Base-by-base conservation (phyloP, 331 rosid species). In the Malus hybrid region DNA sequence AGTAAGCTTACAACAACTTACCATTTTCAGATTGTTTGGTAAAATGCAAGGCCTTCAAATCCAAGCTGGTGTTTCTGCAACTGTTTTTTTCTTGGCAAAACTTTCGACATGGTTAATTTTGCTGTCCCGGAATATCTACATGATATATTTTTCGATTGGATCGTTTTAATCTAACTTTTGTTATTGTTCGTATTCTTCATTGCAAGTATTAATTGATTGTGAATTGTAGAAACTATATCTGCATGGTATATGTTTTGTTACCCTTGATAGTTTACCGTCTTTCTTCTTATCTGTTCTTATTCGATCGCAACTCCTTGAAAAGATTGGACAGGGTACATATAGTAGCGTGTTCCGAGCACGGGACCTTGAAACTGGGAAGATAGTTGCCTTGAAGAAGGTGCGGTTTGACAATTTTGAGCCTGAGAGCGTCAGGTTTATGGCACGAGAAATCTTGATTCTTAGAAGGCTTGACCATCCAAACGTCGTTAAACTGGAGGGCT, bases 321-420 rank as follows among this genome's bases (percentile, higher is more conserved):
- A 94, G 99, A 90, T 94, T 80, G 99, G 99, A 24, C 24, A 24
- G 24, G 24, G 24, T 24, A 24, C 24, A 1, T 24, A 24, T 24
- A 24, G 24, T 24, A 94, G 92, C 60, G 99, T 94, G 39, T 94
- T 94, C 74, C 84, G 97, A 83, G 97, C 99, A 2, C 85, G 86
- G 18, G 97, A 92, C 71, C 86, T 84, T 7, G 97, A 90, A 76
- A 94, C 93, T 0, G 96, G 99, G 79, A 88, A 82, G 93, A 85
- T 90, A 65, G 97, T 92, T 70, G 99, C 99, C 63, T 50, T 94
- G 84, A 94, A 94, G 97, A 92, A 94, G 87, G 99, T 94, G 65
- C 89, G 97, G 72, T 94, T 94, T 64, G 97, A 94, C 81, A 92
- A 92, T 78, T 94, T 90, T 72, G 99, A 94, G 88, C 97, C 97